These are phyloP conservation scores for Sarocladium brachiariae DNA, from an alignment of 2,329 filamentous ascomycete genomes.

Conservation along the genomic window DNA sequence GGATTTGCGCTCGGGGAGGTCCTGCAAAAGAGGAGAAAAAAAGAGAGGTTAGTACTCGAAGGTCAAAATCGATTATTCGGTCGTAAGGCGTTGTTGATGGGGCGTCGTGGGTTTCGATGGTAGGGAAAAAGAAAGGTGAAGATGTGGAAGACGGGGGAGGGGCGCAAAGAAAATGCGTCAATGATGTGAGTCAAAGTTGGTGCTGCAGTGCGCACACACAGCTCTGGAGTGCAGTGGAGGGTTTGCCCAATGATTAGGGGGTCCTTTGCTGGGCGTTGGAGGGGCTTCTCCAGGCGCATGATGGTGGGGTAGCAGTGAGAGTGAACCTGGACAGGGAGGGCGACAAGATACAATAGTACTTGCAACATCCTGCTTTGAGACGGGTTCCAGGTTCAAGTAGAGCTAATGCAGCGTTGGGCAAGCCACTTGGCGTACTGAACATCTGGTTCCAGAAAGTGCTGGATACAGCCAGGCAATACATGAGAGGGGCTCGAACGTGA, in stretches of 20 bases:
- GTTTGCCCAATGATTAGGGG: conserved; percentile 5
- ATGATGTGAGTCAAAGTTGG: conserved; percentile 9
- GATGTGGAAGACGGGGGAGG: conserved; percentile 12
- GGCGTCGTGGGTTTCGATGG: neutral
- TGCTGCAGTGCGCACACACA: conserved; percentile 3
- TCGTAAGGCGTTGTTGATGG: conserved; percentile 15
- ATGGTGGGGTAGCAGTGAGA: conserved; percentile 12
- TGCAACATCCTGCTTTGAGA: neutral
- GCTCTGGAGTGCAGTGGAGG: neutral
- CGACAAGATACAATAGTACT: no score
- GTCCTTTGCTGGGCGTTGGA: conserved; percentile 6
- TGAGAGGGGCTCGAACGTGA: neutral
- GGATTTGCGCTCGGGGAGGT: conserved; percentile 54
- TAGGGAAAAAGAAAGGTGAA: conserved; percentile 2
- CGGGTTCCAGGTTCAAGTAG: neutral
- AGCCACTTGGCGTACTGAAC: neutral
- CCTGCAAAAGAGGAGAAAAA: conserved; percentile 17
- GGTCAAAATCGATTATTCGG: conserved; percentile 12
- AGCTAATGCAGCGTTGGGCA: conserved; percentile 2
- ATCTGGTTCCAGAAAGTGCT: conserved; percentile 2
- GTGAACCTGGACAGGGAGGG: conserved; percentile 8
- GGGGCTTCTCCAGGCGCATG: conserved; percentile 8
- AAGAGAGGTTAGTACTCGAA: conserved; percentile 10
- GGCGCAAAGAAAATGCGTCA: conserved; percentile 6
- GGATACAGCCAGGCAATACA: neutral